phyloP scores from a whole-genome alignment of 164 flowering plant species.

The Echeveria elegans region DNA sequence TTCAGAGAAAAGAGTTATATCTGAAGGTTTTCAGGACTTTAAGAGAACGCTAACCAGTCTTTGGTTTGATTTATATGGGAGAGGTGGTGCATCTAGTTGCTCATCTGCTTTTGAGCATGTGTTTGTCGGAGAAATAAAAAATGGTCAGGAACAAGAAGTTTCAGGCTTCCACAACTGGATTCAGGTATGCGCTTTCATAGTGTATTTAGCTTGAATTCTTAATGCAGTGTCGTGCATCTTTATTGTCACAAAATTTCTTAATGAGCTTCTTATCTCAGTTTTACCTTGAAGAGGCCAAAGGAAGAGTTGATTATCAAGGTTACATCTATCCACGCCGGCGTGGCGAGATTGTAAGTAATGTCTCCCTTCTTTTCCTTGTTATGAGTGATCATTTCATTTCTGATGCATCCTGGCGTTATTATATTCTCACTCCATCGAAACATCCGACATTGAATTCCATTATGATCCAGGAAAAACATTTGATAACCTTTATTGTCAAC shows the following conservation, averaged over 20 bases:
- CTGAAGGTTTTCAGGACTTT: constrained; percentile 47
- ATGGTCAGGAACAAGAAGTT: constrained; percentile 58
- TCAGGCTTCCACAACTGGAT: constrained; percentile 98
- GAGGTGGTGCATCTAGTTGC: constrained; percentile 68
- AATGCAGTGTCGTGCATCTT: not conserved
- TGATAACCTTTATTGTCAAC: not conserved
- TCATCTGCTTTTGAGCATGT: constrained; percentile 90
- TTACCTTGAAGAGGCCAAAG: constrained; percentile 89
- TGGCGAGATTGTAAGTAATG: constrained; percentile 61
- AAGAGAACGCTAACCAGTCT: constrained; percentile 54
- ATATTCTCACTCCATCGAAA: not conserved
- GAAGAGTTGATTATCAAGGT: constrained; percentile 89
- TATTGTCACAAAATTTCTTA: not conserved
- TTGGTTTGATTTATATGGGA: constrained; percentile 85
- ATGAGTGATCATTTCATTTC: not conserved
- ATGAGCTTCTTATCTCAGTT: constrained; percentile 34
- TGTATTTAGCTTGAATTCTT: not conserved
- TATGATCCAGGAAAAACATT: not conserved
- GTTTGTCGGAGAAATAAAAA: constrained; percentile 49
- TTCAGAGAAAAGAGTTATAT: constrained; percentile 36
- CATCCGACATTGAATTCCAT: not conserved
- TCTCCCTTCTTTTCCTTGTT: not conserved
- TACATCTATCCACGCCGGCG: constrained; percentile 79
- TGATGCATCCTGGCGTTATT: not conserved
- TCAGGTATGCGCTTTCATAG: constrained; percentile 43